Evolutionary conservation across 768 basidiomycete genomes (phyloP).

Genomic region (Tulasnella sp.): DNA sequence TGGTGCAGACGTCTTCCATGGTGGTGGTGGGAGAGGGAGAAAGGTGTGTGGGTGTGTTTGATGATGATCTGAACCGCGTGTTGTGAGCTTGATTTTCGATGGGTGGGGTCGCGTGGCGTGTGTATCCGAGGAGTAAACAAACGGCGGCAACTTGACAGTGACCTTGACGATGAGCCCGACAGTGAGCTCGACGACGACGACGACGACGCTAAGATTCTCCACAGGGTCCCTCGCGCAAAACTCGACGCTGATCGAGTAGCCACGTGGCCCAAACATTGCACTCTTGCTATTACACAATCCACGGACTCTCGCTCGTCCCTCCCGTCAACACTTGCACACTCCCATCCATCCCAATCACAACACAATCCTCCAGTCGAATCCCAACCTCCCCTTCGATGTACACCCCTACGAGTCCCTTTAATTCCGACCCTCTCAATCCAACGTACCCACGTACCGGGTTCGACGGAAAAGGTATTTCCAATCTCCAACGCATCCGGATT

Average conservation of each 20-base stretch:
- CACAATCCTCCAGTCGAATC: slow-evolving; percentile 74
- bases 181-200: too few species aligned
- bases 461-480: slow-evolving; percentile 71
- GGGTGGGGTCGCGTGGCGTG: neutral
- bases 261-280: too few species aligned
- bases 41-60: too few species aligned
- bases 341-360: slow-evolving; percentile 46
- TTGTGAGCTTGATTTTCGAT: neutral
- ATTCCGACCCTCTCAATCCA: neutral
- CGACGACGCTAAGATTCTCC: neutral
- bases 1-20: slow-evolving; percentile 12
- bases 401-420: neutral
- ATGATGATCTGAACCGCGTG: too few species aligned
- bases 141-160: too few species aligned
- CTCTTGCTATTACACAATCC: slow-evolving; percentile 15
- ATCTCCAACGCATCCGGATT: slow-evolving; percentile 41
- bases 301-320: slow-evolving; percentile 35
- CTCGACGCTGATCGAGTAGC: too few species aligned
- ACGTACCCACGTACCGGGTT: slow-evolving; percentile 37
- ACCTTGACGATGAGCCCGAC: too few species aligned
- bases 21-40: slow-evolving; percentile 2
- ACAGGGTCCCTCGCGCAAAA: neutral
- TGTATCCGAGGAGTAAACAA: neutral
- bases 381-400: slow-evolving; percentile 66
- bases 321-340: slow-evolving; percentile 51